Base-by-base conservation (phyloP, 1,284 basidiomycete genomes). In the Pterula multifida region DNA sequence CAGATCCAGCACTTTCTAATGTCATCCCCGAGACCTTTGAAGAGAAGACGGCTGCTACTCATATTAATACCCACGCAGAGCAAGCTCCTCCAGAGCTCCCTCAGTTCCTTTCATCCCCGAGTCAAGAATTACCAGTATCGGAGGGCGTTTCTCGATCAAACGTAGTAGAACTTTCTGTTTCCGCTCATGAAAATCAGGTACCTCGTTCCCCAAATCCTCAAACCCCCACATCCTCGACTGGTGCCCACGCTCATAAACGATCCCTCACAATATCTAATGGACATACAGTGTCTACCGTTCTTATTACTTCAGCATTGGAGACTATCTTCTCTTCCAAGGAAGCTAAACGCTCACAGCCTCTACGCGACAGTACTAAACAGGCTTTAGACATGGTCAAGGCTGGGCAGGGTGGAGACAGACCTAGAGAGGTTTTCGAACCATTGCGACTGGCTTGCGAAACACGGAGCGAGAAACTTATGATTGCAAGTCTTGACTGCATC, bases 391-490 rank as follows among this genome's bases (percentile, higher is more conserved):
- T 93, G 63, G 78, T 95, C 61, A 81, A 81, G 58, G 71, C 74
- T 25, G 81, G 85, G 46, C 68, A 80, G 61, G 82, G 78, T 46
- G 78, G 78, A 25, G 81, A 85, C 58, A 73, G 68, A 60, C 88
- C 88, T 32, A 74, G 89, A 54, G 86, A 92, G 61, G 88, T 96
- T 50, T 92, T 98, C 60, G 90, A 95, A 61, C 92, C 94, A 13
- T 73, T 98, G 50, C 80, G 90, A 49, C 72, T 97, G 49, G 94
- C 93, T 12, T 97, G 93, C 67, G 92, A 97, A 69, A 95, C 92
- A 1, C 79, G 84, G 49, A 88, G 76, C 55, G 90, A 96, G 62
- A 91, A 91, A 58, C 76, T 96, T 26, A 88, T 93, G 81, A 88
- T 95, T 60, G 90, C 91, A 21, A 93, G 92, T 56, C 72, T 98